These are phyloP conservation scores for Umbelopsis ramanniana DNA, from an alignment of 192 early-diverging fungal species.

Conservation along the genomic window DNA sequence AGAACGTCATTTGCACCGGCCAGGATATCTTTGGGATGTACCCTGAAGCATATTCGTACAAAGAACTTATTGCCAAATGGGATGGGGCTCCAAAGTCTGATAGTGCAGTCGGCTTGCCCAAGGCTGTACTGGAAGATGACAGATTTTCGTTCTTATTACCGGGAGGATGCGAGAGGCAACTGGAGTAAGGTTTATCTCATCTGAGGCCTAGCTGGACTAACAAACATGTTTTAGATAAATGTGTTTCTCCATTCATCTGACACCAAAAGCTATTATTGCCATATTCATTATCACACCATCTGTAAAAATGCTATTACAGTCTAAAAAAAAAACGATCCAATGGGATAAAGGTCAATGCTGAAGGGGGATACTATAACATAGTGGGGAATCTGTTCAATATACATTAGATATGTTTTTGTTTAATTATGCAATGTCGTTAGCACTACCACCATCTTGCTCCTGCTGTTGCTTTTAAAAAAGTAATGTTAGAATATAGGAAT, in stretches of 20 bases:
- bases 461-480: neutral
- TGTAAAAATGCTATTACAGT: no score
- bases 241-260: no score
- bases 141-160: conserved; percentile 4
- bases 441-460: neutral
- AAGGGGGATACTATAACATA: neutral
- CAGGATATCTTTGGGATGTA: conserved; percentile 70
- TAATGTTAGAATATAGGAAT: neutral
- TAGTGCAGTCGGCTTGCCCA: conserved; percentile 1
- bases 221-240: no score
- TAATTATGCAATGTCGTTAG: neutral
- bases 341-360: neutral
- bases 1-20: conserved; percentile 60
- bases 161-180: neutral
- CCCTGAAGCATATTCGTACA: conserved; percentile 61
- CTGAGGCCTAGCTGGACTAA: no score
- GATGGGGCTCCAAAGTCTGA: conserved; percentile 1
- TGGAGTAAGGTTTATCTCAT: no score
- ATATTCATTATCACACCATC: no score
- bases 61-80: conserved; percentile 52
- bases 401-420: neutral
- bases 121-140: conserved; percentile 1
- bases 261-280: no score
- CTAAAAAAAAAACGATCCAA: neutral
- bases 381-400: neutral